A percentile compares a stretch with the other conserved stretches of the same genome.
Evolutionary conservation across 345 rosid species (phyloP).

Genomic region (Aquilaria sinensis): DNA sequence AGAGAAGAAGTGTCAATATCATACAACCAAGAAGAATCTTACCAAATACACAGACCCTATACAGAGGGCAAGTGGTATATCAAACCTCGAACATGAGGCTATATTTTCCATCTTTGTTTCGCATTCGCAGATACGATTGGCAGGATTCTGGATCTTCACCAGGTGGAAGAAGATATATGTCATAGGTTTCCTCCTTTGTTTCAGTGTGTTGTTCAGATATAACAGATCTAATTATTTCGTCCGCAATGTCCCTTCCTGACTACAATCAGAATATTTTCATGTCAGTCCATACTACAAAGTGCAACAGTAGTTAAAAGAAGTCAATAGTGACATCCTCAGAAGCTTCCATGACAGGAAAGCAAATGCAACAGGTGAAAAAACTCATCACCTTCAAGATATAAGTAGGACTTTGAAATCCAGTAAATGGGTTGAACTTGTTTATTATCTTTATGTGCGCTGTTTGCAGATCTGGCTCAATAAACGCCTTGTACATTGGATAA

Average conservation of each 20-base stretch:
- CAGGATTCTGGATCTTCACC: conserved; percentile 99
- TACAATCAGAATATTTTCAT: conserved; percentile 31
- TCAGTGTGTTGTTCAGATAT: conserved; percentile 64
- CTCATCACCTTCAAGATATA: conserved; percentile 84
- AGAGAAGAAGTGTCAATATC: background rate
- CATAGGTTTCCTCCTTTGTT: conserved; percentile 81
- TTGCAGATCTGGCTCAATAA: conserved; percentile 96
- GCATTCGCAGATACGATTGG: conserved; percentile 95
- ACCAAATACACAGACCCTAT: background rate
- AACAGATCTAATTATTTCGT: conserved; percentile 65
- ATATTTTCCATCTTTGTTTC: conserved; percentile 98
- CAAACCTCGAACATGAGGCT: conserved; percentile 99
- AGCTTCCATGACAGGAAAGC: background rate
- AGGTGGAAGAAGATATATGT: conserved; percentile 96
- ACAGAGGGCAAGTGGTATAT: background rate
- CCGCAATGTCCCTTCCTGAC: conserved; percentile 67
- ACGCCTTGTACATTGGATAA: conserved; percentile 99
- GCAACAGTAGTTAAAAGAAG: conserved; percentile 4
- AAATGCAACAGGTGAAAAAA: background rate
- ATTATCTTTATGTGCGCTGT: conserved; percentile 90
- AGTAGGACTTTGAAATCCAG: conserved; percentile 95
- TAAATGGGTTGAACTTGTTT: conserved; percentile 94
- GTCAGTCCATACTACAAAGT: conserved; percentile 15
- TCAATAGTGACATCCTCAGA: background rate
- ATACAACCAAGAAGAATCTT: background rate